Evolutionary conservation across 2,329 filamentous ascomycete genomes (phyloP), one percentile per base, ranked within the genome.

Genomic region (Ascochyta viciae-villosae): DNA sequence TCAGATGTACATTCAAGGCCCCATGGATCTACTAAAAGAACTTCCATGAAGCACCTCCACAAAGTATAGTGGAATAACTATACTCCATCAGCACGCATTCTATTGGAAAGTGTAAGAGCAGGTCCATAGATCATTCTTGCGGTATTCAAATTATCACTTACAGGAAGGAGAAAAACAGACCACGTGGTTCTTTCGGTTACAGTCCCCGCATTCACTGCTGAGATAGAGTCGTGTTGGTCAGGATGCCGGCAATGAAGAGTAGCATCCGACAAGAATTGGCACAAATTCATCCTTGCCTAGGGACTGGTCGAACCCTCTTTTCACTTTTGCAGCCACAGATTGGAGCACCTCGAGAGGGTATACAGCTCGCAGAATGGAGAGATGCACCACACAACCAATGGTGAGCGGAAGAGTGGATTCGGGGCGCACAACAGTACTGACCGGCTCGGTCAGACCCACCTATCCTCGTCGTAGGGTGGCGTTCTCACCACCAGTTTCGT

Each of bases 391-490:
- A 23, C 4, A 13, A 22, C 50, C 50, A 54, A 39, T 44, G 26
- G 27, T 26, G 16, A 22, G 45, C 19, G 27, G n/a, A 39, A 43
- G 10, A 39, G n/a, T 12, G 16, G 37, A 24, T 42, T 42, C 23
- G 39, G 31, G 38, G 37, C 3, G 24, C 39, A 54, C 51, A 44
- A 27, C 26, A 54, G 31, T 24, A 16, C 39, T 26, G 26, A 38
- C 9, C 34, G 34, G 39, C 26, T 22, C 24, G 34, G 44, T 27
- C 33, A 44, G 43, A 16, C 38, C 24, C 22, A 24, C n/a, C 43
- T 16, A 34, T 53, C 41, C 29, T 47, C 46, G 23, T 47, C 41
- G 31, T 29, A 53, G 43, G 31, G 13, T 24, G 29, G 19, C 47
- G 29, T 19, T 35, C 35, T 35, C 44, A 33, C 37, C 37, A 50